These are phyloP conservation scores for Xerocomus minutiporus DNA, from an alignment of 1,284 basidiomycete genomes.

Conservation along the genomic window DNA sequence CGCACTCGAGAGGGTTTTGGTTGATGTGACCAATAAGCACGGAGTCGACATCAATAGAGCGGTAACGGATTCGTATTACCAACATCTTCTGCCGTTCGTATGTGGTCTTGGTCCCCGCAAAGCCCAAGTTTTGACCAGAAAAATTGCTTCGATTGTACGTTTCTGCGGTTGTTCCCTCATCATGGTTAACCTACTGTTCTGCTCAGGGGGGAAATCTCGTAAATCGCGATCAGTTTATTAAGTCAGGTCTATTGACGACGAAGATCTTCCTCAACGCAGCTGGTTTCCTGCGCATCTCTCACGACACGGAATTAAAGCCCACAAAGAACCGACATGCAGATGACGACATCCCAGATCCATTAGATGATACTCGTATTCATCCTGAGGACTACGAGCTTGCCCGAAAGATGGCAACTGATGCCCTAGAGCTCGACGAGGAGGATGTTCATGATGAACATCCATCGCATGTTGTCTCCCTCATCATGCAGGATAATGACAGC, in stretches of 20 bases:
- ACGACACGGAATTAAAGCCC: conserved; percentile 58
- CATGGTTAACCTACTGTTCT: conserved; percentile 6
- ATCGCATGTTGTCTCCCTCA: conserved; percentile 77
- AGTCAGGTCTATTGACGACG: conserved; percentile 72
- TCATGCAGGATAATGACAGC: conserved; percentile 82
- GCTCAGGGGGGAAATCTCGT: conserved; percentile 75
- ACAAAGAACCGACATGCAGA: conserved; percentile 67
- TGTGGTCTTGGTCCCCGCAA: conserved; percentile 95
- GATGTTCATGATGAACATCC: conserved; percentile 88
- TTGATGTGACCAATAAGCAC: conserved; percentile 87
- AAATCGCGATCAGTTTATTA: conserved; percentile 84
- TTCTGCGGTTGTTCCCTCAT: conserved; percentile 4
- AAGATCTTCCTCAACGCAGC: conserved; percentile 89
- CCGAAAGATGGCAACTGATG: conserved; percentile 97
- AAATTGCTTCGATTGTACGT: conserved; percentile 69
- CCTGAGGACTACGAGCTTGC: conserved; percentile 98
- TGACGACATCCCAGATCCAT: conserved; percentile 77
- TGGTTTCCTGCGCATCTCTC: conserved; percentile 85
- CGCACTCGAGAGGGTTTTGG: conserved; percentile 83
- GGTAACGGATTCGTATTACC: conserved; percentile 83
- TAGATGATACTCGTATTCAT: conserved; percentile 96
- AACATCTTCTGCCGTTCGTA: conserved; percentile 84
- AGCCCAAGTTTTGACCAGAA: conserved; percentile 81
- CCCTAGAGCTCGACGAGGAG: conserved; percentile 92
- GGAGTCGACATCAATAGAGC: conserved; percentile 97